Base-by-base conservation (phyloP, 345 rosid species). In the Pistacia atlantica region DNA sequence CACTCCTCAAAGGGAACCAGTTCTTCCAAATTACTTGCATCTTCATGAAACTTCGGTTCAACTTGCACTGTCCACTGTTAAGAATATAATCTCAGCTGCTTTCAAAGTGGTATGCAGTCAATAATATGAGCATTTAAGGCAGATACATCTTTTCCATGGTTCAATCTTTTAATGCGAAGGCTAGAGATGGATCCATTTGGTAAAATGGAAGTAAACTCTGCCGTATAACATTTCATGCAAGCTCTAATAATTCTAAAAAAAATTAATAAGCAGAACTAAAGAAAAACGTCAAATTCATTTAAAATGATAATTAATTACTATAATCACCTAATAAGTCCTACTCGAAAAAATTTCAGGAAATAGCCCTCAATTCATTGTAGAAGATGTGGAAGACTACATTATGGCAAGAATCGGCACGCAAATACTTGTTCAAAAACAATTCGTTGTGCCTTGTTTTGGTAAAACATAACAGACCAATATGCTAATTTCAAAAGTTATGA, bases 11-110 rank as follows among this genome's bases (percentile, higher is more conserved):
- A 94, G 54, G 97, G 98, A 77, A 91, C 97, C 85, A 96, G 81
- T 69, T 94, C 99, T 78, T 96, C 92, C 71, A 94, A 78, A 73
- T 93, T 90, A 86, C 91, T 91, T 66, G 95, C 97, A 83, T 83
- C 98, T 83, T 96, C 98, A 83, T 92, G 98, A 89, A 96, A 94
- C 85, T 89, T 89, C 28, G 99, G 99, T 49, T 87, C 92, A 82
- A 96, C 87, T 86, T 88, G 93, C 73, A 93, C 90, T 0, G 97
- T 87, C 99, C 99, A 96, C 98, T 96, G 90, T 78, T 58, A 73
- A 85, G 58, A 73, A 79, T 51, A 65, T 33, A 17, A 83, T 18
- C 16, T 81, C 48, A 83, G 80, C 65, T 65, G 62, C 58, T 52
- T 74, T 67, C 38, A 54, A 77, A 80, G n/a, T 65, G 78, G 70